Base-by-base conservation (phyloP, 1,284 basidiomycete species). In the Anthracocystis walkeri region DNA sequence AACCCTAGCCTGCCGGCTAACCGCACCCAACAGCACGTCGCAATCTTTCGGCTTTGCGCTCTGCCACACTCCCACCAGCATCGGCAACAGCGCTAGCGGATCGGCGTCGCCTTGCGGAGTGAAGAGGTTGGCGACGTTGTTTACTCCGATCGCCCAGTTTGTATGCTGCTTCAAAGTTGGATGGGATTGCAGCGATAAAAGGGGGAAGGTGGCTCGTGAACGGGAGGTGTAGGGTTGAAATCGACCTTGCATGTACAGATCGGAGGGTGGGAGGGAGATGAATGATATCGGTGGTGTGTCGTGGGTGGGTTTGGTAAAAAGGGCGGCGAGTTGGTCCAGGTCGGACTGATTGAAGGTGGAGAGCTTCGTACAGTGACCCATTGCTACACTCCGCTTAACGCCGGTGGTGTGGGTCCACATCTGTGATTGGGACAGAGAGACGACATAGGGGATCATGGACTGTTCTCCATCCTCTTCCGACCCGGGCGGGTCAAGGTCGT, bases 51-150 rank as follows among this genome's bases (percentile, higher is more conserved):
- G 64, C 16, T 42, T 66, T 0, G 75, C 65, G 23, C 33, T 50
- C 45, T 77, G 75, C 73, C 73, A 78, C 16, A 78, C 53, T 1
- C 42, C 69, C 5, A 77, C 74, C 48, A 73, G 52, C 21, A 38
- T 46, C 11, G 77, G 77, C 29, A 78, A 44, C 25, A 78, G 21
- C 4, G 73, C 65, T 0, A 78, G 35, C 3, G 77, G 77, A 48
- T 78, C 77, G 4, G 61, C 69, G 42, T 78, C 75, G 20, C 77
- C 77, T 33, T 78, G 77, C 0, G 77, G 77, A 14, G 74, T 77
- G 27, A 78, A 78, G 12, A 78, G 67, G 50, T 78, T 77, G 23
- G 52, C 58, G 12, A 78, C 66, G 29, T 78, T 78, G 64, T 73
- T 78, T 12, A 77, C 60, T 8, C 69, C 65, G 46, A 69, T 65